Evolutionary conservation across 306 rosid species (phyloP).

Genomic region (Trifolium fragiferum): DNA sequence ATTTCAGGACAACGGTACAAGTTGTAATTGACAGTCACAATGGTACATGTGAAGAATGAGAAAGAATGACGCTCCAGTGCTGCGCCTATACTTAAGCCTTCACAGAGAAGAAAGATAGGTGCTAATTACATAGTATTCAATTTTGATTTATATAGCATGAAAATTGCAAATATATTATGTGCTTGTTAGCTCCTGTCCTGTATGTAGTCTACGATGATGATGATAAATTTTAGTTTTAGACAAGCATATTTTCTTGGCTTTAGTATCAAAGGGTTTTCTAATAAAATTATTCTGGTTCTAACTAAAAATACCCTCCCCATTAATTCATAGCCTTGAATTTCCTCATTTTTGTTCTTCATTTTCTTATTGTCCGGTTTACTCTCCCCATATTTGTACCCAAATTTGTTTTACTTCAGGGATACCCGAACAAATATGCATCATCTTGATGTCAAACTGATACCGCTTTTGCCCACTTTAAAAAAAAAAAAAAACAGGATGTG

Average conservation of each 20-base stretch:
- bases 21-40: not conserved
- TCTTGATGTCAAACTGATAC: conserved; percentile 1
- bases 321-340: conserved; percentile 15
- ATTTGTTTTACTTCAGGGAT: conserved; percentile 47
- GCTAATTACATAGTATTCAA: conserved; percentile 5
- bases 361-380: conserved; percentile 30
- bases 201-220: not conserved
- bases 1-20: conserved; percentile 16
- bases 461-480: not conserved
- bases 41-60: conserved; percentile 1
- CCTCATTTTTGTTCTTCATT: conserved; percentile 7
- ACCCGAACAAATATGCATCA: conserved; percentile 46
- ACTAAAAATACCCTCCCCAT: not conserved
- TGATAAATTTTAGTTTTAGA: conserved; percentile 14
- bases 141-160: not conserved
- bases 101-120: conserved; percentile 14
- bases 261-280: not conserved
- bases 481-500: not conserved
- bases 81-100: not conserved
- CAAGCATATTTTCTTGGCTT: not conserved
- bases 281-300: not conserved
- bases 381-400: not conserved
- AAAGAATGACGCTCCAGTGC: not conserved
- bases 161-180: conserved; percentile 13
- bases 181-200: not conserved